Evolutionary conservation across 805 yeast species (phyloP).

Genomic region (Pichia thaimueangensis): DNA sequence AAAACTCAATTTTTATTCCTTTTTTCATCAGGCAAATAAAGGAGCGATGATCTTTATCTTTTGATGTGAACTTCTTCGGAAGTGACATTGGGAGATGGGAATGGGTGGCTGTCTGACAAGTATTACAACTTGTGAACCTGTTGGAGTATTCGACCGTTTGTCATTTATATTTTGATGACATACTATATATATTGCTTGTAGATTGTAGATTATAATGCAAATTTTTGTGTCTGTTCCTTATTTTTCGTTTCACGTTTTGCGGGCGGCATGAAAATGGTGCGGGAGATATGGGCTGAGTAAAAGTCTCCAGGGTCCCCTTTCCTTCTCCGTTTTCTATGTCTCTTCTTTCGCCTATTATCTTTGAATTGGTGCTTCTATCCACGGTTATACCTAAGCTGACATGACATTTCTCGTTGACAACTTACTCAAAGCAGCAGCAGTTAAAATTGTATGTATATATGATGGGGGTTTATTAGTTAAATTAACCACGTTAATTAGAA

Average conservation of each 20-base stretch:
- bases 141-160: conserved; percentile 6
- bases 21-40: conserved; percentile 33
- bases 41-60: conserved; percentile 97
- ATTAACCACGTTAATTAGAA: neutral
- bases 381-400: too few relatives aligned
- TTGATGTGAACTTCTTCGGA: conserved; percentile 11
- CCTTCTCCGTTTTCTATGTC: too few relatives aligned
- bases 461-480: neutral
- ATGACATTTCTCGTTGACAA: neutral
- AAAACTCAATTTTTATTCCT: conserved; percentile 16
- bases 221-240: too few relatives aligned
- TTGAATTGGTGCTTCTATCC: too few relatives aligned
- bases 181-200: too few relatives aligned
- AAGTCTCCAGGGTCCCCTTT: too few relatives aligned
- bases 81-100: conserved; percentile 11
- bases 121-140: conserved; percentile 7
- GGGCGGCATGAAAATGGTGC: too few relatives aligned
- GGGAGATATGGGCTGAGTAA: too few relatives aligned
- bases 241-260: too few relatives aligned
- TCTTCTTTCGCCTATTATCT: too few relatives aligned
- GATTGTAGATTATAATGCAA: too few relatives aligned
- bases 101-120: conserved; percentile 17
- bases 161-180: too few relatives aligned
- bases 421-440: neutral
- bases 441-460: conserved; percentile 2